phyloP scores from a whole-genome alignment of 2,329 filamentous ascomycete species.

The Dactylellina drechsleri region DNA sequence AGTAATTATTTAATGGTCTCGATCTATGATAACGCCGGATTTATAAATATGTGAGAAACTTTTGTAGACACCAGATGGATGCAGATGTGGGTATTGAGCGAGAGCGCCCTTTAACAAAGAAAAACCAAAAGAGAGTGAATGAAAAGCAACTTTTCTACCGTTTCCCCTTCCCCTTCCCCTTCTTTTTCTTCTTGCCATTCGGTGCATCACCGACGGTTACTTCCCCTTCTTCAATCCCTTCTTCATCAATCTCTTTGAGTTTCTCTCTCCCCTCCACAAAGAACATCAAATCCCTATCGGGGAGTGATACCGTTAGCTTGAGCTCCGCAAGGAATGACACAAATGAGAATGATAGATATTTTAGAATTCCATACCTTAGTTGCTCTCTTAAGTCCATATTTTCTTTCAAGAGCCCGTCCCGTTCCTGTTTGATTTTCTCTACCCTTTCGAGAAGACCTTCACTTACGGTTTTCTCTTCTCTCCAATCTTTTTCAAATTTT shows the following conservation, averaged over 20 bases:
- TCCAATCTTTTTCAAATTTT: slow-evolving; percentile 76
- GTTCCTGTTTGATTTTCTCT: slow-evolving; percentile 71
- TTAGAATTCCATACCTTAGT: slow-evolving; percentile 24
- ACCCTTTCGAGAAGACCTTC: slow-evolving; percentile 85
- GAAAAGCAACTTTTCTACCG: background rate
- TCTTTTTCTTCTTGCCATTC: slow-evolving; percentile 40
- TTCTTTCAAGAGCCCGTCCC: slow-evolving; percentile 70
- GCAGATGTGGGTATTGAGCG: too few species aligned
- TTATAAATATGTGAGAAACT: too few species aligned
- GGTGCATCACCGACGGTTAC: slow-evolving; percentile 43
- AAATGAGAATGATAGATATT: background rate
- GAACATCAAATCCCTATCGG: slow-evolving; percentile 47
- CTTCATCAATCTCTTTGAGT: slow-evolving; percentile 52
- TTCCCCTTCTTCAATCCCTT: slow-evolving; percentile 49
- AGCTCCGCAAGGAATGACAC: background rate
- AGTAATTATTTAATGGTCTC: too few species aligned
- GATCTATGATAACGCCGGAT: too few species aligned
- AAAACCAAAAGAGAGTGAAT: too few species aligned
- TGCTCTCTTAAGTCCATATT: slow-evolving; percentile 66
- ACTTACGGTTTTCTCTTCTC: slow-evolving; percentile 87
- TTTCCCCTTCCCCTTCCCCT: slow-evolving; percentile 50
- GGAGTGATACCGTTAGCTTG: background rate
- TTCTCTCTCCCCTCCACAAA: slow-evolving; percentile 52
- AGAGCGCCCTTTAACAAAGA: too few species aligned
- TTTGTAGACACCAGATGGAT: too few species aligned